Base-by-base conservation (phyloP, 306 rosid genomes). In the Rosa multiflora region DNA sequence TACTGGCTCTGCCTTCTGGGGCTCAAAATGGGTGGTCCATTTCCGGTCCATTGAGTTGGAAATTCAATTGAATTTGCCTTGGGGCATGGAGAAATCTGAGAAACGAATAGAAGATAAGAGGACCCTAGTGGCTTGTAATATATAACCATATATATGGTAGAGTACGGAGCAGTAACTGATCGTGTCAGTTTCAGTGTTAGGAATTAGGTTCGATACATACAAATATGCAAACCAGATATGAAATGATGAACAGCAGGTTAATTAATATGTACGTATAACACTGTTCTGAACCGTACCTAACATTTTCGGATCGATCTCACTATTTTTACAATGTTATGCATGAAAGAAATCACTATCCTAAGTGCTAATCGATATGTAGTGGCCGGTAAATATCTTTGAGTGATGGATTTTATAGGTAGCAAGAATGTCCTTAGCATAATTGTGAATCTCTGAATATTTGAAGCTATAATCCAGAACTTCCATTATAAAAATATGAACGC, bases 1-100 rank as follows among this genome's bases (percentile, higher is more conserved):
- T 63, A 14, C 70, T 64, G 44, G 21, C 70, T 67, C 48, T 39
- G 71, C 13, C 0, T 11, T 66, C 69, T 63, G n/a, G 10, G 11
- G 69, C 69, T 32, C 43, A 39, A 37, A 17, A 8, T 4, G 26
- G 17, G 71, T 67, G 71, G 71, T 67, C 71, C 48, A 67, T 32
- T 67, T 67, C 46, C 2, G 48, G 71, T 67, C 71, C 71, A 67
- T 17, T 39, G 71, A 67, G 46, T 67, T 67, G 18, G 26, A 67
- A 39, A 37, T 39, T 67, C 48, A 18, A 67, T 39, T 39, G 71
- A 67, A 8, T 7, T 67, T 39, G 29, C 48, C 48, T 67, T 8
- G 48, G 71, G 23, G 48, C 0, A 8, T 67, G 71, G 71, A 67
- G 47, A 32, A 37, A 67, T 67, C 48, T 39, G 71, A 18, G 23